A percentile compares a stretch with the other conserved stretches of the same genome.
Evolutionary conservation across 768 basidiomycete genomes (phyloP).

Genomic region (Strobilomyces dryophilus): DNA sequence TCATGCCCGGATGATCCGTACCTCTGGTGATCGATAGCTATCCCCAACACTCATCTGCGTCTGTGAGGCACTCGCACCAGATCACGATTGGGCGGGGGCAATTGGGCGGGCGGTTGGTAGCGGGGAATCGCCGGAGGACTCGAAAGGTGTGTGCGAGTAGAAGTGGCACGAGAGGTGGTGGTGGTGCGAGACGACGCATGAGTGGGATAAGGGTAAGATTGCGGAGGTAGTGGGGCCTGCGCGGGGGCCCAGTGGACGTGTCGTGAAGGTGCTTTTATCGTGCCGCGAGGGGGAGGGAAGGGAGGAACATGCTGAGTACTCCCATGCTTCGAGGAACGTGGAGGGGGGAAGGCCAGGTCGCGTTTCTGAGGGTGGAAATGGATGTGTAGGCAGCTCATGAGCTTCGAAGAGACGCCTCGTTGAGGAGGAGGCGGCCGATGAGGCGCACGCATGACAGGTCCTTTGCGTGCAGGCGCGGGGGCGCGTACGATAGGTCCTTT

Average conservation of each 20-base stretch:
- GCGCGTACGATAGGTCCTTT: constrained; percentile 14
- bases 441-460: constrained; percentile 8
- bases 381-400: constrained; percentile 22
- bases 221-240: constrained; percentile 22
- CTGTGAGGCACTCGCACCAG: neutral
- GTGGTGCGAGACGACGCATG: constrained; percentile 7
- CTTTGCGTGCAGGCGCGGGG: constrained; percentile 14
- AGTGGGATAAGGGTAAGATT: constrained; percentile 27
- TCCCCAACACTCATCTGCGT: constrained; percentile 15
- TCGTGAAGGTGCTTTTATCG: constrained; percentile 10
- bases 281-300: constrained; percentile 22
- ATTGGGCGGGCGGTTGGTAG: constrained; percentile 18
- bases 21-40: constrained; percentile 17
- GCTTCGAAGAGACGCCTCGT: constrained; percentile 10
- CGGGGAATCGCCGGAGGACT: constrained; percentile 10
- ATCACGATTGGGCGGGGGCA: constrained; percentile 9
- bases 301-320: constrained; percentile 12
- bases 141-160: constrained; percentile 1
- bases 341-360: constrained; percentile 6
- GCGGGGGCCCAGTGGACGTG: constrained; percentile 30
- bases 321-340: constrained; percentile 6
- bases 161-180: constrained; percentile 8
- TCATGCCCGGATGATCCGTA: constrained; percentile 27
- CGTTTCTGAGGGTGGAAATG: constrained; percentile 27
- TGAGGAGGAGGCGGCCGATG: constrained; percentile 11